Evolutionary conservation across 768 basidiomycete genomes (phyloP).

Genomic region (Cyclocybe cylindracea): DNA sequence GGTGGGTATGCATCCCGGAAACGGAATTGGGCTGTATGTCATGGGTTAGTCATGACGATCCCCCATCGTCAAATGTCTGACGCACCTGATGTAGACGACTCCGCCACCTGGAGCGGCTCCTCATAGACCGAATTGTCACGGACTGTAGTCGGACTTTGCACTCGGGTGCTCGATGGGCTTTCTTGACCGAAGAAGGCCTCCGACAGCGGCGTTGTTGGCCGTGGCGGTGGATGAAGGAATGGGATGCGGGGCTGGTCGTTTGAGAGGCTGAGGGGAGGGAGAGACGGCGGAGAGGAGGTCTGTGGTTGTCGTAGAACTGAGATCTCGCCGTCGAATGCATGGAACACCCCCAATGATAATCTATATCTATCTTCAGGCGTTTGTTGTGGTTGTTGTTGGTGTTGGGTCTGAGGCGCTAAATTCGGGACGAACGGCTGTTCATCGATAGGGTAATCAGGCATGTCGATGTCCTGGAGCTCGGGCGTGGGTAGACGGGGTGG

Average conservation of each 20-base stretch:
- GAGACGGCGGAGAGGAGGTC: background rate
- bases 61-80: no score
- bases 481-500: slow-evolving; percentile 46
- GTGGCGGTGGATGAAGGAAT: slow-evolving; percentile 24
- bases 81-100: background rate
- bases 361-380: slow-evolving; percentile 38
- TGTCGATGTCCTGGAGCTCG: slow-evolving; percentile 50
- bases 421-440: background rate
- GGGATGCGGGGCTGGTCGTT: slow-evolving; percentile 16
- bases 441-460: slow-evolving; percentile 41
- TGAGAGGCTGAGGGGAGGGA: slow-evolving; percentile 4
- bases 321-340: slow-evolving; percentile 55
- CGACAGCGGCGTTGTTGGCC: slow-evolving; percentile 20
- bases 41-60: no score
- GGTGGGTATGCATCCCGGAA: background rate
- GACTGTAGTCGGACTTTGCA: background rate
- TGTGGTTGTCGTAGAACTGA: slow-evolving; percentile 40
- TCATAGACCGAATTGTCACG: background rate
- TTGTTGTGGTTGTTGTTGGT: slow-evolving; percentile 3
- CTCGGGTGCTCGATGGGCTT: slow-evolving; percentile 4
- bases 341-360: slow-evolving; percentile 50
- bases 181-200: slow-evolving; percentile 8
- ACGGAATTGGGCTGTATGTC: background rate
- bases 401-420: background rate
- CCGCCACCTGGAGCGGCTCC: background rate